Evolutionary conservation across 2,329 filamentous ascomycete genomes (phyloP), one percentile per base, ranked within the genome.

Genomic region (Curvularia hawaiiensis): DNA sequence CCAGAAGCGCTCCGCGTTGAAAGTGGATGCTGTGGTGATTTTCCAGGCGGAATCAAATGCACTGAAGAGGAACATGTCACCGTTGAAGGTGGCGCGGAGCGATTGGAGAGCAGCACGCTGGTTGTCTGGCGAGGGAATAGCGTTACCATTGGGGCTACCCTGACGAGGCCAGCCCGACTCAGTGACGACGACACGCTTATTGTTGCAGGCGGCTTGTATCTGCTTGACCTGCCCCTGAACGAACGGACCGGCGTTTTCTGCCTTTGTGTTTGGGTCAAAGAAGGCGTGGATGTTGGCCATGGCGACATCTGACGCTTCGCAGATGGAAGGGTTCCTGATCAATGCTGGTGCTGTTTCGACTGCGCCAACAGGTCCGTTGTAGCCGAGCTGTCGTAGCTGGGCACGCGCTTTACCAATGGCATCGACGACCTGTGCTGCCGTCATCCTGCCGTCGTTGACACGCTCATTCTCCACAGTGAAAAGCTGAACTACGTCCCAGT

Each of bases 21-120:
- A 90, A 1, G 89, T 89, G 22, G 75, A 80, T 2, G 79, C 73
- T 52, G 79, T 82, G 64, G 90, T 84, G 40, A 79, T 73, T 82
- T 96, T 96, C 91, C 92, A 96, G 50, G 82, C 69, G 60, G 92
- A 89, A 75, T 96, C 89, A 79, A 88, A 94, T 3, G 90, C 88
- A 28, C 88, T 90, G 78, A 95, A 94, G 22, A 96, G 79, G 63
- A 93, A 84, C 43, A 94, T 69, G 53, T 86, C 83, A 48, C 75
- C 71, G 14, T 78, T 69, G 71, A 92, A 92, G 2, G 80, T 79
- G 38, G 72, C 69, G 73, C 84, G 85, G 68, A 96, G 84, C 24
- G 87, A 88, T 6, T 78, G 73, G 35, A 96, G 75, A 11, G 92
- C 92, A 22, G 75, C 73, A 11, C 79, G 72, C 75, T 96, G 92